Conservation (phyloP, 106 monocot species). For the Dendrobium catenatum region DNA sequence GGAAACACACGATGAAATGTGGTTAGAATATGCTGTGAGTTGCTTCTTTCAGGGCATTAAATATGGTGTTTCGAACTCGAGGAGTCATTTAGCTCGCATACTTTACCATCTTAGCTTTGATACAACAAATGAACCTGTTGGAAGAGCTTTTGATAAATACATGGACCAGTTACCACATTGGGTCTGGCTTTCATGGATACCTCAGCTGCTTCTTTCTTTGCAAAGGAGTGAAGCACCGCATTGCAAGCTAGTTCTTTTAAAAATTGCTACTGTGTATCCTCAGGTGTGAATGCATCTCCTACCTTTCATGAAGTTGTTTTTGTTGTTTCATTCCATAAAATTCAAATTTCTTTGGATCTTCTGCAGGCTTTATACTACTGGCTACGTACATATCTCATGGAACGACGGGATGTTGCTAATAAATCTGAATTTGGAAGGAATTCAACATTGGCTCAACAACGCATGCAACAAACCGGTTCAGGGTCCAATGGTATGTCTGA, state of each 20-base stretch:
- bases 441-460: constrained; percentile 66
- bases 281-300: constrained; percentile 44
- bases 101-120: constrained; percentile 98
- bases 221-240: constrained; percentile 92
- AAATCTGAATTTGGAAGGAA: constrained; percentile 83
- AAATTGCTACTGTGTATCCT: constrained; percentile 84
- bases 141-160: constrained; percentile 86
- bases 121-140: constrained; percentile 79
- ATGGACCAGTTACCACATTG: constrained; percentile 96
- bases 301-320: not conserved
- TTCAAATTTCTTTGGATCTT: not conserved
- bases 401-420: constrained; percentile 82
- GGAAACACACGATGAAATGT: constrained; percentile 78
- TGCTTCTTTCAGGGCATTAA: constrained; percentile 98
- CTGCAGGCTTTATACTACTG: constrained; percentile 96
- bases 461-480: constrained; percentile 59
- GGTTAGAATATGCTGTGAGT: constrained; percentile 94
- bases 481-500: constrained; percentile 40
- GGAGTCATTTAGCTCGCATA: constrained; percentile 89
- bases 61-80: constrained; percentile 91
- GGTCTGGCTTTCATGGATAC: constrained; percentile 99
- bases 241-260: constrained; percentile 81
- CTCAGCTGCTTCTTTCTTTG: constrained; percentile 88
- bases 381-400: constrained; percentile 98
- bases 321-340: not conserved